Evolutionary conservation across 2,329 filamentous ascomycete genomes (phyloP), one percentile per base, ranked within the genome.

Genomic region (Fusarium sp.): DNA sequence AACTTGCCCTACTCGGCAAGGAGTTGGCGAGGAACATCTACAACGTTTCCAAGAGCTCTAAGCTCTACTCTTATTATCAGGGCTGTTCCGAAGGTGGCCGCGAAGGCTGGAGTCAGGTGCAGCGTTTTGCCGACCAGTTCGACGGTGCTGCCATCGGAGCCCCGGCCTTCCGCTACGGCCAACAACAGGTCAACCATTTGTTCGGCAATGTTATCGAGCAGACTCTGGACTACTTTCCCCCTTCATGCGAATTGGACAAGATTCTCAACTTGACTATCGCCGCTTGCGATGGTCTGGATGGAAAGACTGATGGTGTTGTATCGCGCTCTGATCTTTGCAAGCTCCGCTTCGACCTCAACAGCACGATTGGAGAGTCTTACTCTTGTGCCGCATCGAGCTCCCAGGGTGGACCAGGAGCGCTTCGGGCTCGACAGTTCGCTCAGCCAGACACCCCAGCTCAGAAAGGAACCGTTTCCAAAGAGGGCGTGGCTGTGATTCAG

Each of bases 61-160:
- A 75, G 60, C 72, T 87, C 41, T 84, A 82, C 73, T 85, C 86
- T 18, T 88, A 89, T 78, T 89, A 87, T 76, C 76, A 81, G 62
- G 83, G 83, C n/a, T 86, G 83, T 69, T 85, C 82, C 13, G 80
- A 83, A 31, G 83, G 83, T 30, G 82, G 85, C 1, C 81, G 85
- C 31, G 83, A 87, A 75, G 86, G 84, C 15, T 66, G 66, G 67
- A 70, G 65, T 34, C 67, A 70, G 30, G 62, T 70, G 9, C 67
- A 68, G 61, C 65, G 62, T 16, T 70, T 60, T 41, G 65, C 57
- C 11, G 54, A 62, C 2, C 54, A 70, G 27, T 66, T 68, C 30
- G 67, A 70, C 15, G 65, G 67, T 15, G 67, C 64, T 23, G 58
- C 66, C 16, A 54, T 57, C 4, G 61, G 65, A 7, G 67, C 67